Base-by-base conservation (phyloP, 768 basidiomycete genomes). In the Trametes gibbosa region DNA sequence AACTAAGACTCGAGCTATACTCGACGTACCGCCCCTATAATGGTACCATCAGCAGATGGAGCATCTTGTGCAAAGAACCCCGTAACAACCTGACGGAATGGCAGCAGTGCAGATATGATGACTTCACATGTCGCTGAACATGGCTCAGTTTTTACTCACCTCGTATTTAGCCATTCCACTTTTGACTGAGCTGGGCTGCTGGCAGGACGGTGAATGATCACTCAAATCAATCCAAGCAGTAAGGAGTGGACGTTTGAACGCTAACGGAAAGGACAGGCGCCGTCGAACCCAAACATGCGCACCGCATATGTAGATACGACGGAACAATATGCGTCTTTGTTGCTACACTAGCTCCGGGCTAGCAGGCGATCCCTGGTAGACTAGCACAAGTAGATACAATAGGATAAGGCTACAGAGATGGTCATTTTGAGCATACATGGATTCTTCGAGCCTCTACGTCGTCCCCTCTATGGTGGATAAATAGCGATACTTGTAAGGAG, bases 31-130 rank as follows among this genome's bases (percentile, higher is more conserved):
- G 73, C 65, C 19, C 70, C 72, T 41, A 77, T 70, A 5, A 57
- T 63, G 52, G 3, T 63, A 3, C 63, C 63, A 55, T 65, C 61
- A 7, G 69, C 69, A 14, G 62, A 59, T 5, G 68, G 69, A 35
- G 74, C 69, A 58, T 79, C 77, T 50, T 81, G 79, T 9, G 63
- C 63, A 58, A 82, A 82, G 67, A 75, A 79, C 1, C 78, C 79
- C 2, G 75, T 66, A 21, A 78, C 66, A 10, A 58, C 63, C 64
- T 63, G 48, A n/a, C n/a, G n/a, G n/a, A 8, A 35, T 16, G 32
- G 3, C 16, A 17, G 8, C 3, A 16, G 5, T 53, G 2, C 9
- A 17, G 12, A 27, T 21, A 12, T 14, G 39, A 29, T 29, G 25
- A 25, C 21, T 8, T 21, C 10, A 21, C 24, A 17, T 9, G 43